Evolutionary conservation across 257 asterid genomes (phyloP), one percentile per base, ranked within the genome.

Genomic region (Linaria vulgaris): DNA sequence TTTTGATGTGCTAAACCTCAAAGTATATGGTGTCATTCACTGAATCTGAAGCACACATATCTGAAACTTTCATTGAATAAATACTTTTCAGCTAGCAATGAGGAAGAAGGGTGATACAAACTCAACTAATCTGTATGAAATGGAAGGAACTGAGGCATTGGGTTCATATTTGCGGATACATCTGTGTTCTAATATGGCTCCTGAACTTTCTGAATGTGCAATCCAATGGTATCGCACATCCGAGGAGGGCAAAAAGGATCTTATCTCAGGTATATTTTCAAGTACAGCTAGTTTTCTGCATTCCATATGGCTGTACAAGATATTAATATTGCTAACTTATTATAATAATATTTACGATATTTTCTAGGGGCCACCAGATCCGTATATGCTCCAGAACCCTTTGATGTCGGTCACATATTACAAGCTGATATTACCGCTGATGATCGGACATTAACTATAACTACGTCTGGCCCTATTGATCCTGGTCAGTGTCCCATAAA

Each of bases 321-420:
- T 2, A 8, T 44, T 44, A 44, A 17, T 44, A 14, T 44, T 13
- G 49, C 49, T 19, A 1, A 44, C 17, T 43, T 43, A 43, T 6
- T 1, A 13, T 43, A 43, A 2, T 1, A 43, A 34, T 7, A 34
- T 34, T 34, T 34, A 34, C 10, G 41, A 34, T 34, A 34, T 34
- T 34, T 52, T 60, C 21, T 83, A 88, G 99, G 99, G 71, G 99
- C 99, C 56, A 89, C 80, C 23, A 94, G 90, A 76, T 62, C 84
- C 37, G 67, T 69, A 66, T 94, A 94, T 74, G 99, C 96, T 56
- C 99, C 97, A 5, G 99, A 94, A 76, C 97, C 99, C 22, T 76
- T 77, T 74, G 99, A 94, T 58, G 95, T 94, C 64, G 99, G 97
- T 53, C 79, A 95, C 77, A 67, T 85, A 52, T 75, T 94, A 79